A percentile compares a stretch with the other conserved stretches of the same genome.
These are phyloP conservation scores for Paramecium octaurelia DNA, from an alignment of 73 alveolate species.

Conservation along the genomic window DNA sequence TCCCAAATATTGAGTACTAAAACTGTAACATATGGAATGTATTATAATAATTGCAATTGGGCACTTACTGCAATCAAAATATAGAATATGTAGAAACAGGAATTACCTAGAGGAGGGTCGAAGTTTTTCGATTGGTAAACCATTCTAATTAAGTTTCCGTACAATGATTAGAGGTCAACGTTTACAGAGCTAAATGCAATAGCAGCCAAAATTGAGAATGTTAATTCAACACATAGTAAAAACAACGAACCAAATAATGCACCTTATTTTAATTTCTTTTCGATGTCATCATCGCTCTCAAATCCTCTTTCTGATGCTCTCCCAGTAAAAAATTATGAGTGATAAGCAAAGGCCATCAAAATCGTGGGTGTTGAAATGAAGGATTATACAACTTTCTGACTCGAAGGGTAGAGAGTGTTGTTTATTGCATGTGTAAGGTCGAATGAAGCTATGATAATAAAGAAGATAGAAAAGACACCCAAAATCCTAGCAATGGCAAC, in stretches of 20 bases:
- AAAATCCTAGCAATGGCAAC: conserved; percentile 8
- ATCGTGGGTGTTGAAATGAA: neutral
- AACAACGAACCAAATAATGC: conserved; percentile 22
- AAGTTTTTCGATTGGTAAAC: neutral
- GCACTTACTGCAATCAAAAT: neutral
- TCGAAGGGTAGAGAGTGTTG: neutral
- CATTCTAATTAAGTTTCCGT: neutral
- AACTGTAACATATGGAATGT: neutral
- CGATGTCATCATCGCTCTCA: conserved; percentile 15
- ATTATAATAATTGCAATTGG: neutral
- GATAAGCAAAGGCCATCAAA: conserved; percentile 29
- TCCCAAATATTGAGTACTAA: neutral
- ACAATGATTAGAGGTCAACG: neutral
- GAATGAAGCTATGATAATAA: neutral
- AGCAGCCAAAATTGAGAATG: neutral
- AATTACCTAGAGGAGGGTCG: neutral
- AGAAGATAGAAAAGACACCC: neutral
- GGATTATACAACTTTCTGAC: neutral
- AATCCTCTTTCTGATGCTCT: neutral
- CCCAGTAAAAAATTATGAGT: conserved; percentile 23
- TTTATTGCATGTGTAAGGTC: neutral
- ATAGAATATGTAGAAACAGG: neutral
- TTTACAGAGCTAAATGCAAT: neutral
- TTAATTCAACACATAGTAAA: neutral
- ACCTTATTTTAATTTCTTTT: conserved; percentile 16